These are phyloP conservation scores for Microcos paniculata DNA, from an alignment of 345 rosid species.

Conservation along the genomic window DNA sequence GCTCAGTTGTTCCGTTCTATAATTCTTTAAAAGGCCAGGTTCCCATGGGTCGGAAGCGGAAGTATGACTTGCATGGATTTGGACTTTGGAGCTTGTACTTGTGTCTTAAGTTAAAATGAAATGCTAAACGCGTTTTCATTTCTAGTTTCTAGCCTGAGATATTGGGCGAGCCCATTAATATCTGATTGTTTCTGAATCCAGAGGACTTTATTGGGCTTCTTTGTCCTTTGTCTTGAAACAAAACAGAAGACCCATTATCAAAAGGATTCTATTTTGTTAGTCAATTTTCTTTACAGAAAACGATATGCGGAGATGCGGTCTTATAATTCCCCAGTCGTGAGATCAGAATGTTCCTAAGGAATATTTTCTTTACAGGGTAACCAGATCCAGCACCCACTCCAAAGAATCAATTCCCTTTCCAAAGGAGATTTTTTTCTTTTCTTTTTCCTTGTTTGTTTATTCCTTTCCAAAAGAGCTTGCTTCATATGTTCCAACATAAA, in stretches of 20 bases:
- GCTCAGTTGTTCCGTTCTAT: background rate
- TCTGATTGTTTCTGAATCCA: background rate
- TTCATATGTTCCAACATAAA: slow-evolving; percentile 7
- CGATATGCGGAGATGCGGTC: too few species aligned
- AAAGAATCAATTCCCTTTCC: slow-evolving; percentile 23
- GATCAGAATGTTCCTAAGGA: slow-evolving; percentile 13
- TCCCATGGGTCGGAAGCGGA: background rate
- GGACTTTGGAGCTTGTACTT: background rate
- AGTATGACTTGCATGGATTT: background rate
- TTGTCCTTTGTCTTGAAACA: too few species aligned
- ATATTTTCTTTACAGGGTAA: slow-evolving; percentile 9
- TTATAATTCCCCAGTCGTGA: background rate
- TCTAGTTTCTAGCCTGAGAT: background rate
- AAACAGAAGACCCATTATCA: background rate
- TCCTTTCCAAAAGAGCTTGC: too few species aligned
- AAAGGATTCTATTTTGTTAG: background rate
- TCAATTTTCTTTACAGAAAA: too few species aligned
- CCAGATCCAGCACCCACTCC: background rate
- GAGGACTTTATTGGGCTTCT: too few species aligned
- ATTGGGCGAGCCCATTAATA: background rate
- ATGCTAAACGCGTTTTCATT: background rate
- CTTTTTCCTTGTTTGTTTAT: too few species aligned
- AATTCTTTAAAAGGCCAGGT: background rate
- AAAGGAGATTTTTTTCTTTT: too few species aligned
- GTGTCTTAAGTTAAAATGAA: background rate